A percentile compares a stretch with the other conserved stretches of the same genome.
Conservation (phyloP, 345 rosid species). For the Mercurialis annua region DNA sequence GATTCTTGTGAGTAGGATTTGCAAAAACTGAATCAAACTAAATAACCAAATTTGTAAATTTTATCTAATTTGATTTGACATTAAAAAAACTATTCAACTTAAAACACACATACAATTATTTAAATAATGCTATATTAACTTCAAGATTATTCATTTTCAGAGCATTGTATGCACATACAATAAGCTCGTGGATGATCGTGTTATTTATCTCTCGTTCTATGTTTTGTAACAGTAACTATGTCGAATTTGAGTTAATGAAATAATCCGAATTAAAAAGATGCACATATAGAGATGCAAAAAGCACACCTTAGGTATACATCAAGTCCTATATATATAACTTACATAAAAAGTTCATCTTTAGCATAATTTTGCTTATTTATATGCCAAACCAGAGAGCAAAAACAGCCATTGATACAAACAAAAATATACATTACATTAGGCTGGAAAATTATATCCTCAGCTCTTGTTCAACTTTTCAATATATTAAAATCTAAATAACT, state of each 20-base stretch:
- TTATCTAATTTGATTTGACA: too few species aligned
- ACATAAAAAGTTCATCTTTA: not conserved
- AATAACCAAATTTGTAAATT: too few species aligned
- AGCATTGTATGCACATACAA: too few species aligned
- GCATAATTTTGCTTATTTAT: conserved; percentile 15
- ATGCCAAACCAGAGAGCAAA: conserved; percentile 15
- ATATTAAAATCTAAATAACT: not conserved
- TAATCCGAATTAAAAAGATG: not conserved
- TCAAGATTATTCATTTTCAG: too few species aligned
- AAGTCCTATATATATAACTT: not conserved
- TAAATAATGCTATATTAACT: too few species aligned
- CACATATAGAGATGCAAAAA: not conserved
- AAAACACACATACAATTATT: too few species aligned
- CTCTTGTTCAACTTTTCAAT: not conserved
- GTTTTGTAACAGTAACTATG: too few species aligned
- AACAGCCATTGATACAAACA: conserved; percentile 16
- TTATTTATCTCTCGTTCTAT: not conserved
- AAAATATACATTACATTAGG: conserved; percentile 18
- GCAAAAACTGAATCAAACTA: too few species aligned
- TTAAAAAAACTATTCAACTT: too few species aligned
- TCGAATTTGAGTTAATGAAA: not conserved
- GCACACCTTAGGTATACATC: not conserved
- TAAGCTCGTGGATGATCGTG: too few species aligned
- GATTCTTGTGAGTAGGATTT: too few species aligned
- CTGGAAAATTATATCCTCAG: not conserved